Evolutionary conservation across 768 basidiomycete species (phyloP), one percentile per base, ranked within the genome.

Genomic region (Naematelia aurantialba): DNA sequence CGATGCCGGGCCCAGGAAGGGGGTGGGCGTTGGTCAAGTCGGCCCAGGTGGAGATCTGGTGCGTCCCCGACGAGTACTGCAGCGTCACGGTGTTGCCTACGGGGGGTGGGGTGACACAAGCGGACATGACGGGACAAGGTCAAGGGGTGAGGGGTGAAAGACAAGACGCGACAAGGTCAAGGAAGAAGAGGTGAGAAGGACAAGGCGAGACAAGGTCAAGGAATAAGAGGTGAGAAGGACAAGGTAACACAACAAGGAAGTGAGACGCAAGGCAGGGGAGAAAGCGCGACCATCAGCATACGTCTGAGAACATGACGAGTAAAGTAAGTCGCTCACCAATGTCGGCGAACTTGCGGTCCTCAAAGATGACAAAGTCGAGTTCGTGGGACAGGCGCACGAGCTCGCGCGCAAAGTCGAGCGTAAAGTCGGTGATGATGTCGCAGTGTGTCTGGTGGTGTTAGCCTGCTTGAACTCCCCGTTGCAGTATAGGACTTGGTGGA

Each of bases 281-380:
- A n/a, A n/a, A n/a, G n/a, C n/a, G n/a, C n/a, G n/a, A n/a, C n/a
- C n/a, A 47, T 57, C 45, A 49, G 55, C 34, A 39, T 8, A 19
- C 11, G 21, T 47, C 10, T 21, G 8, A 5, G 19, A 26, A 47
- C 34, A 10, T 47, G 46, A 44, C 3, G 19, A 24, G 42, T 25
- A n/a, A 30, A 19, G 5, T 44, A 27, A 0, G n/a, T n/a, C n/a
- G 63, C 83, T 69, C 62, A 92, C 94, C 94, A 53, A 99, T 98
- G 77, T 99, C 96, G 3, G 96, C 94, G 70, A 99, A 99, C 78
- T 99, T 99, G 65, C 96, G 82, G 80, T 99, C 96, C 79, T 98
- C 96, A 68, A 98, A 99, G 68, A 97, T 92, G 53, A 94, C 77
- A 79, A 98, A 99, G 70, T 96, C 90, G 63, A 96, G 85, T 74